A percentile compares a stretch with the other conserved stretches of the same genome.
Conservation (phyloP, 805 yeast species). For the Wickerhamomyces silvicola region DNA sequence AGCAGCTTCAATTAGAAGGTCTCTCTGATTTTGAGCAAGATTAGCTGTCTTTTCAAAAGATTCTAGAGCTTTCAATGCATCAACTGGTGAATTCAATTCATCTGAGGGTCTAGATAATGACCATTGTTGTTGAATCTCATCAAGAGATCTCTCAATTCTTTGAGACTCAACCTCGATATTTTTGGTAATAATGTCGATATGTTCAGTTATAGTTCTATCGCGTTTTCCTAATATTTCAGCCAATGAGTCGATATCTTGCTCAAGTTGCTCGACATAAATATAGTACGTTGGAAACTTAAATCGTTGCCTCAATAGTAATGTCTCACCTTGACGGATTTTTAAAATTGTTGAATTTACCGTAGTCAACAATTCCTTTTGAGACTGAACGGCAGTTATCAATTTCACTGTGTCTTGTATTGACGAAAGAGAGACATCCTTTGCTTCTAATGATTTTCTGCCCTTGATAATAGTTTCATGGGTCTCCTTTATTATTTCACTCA, state of each 20-base stretch:
- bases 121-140: conserved; percentile 39
- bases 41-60: conserved; percentile 22
- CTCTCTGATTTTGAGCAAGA: conserved; percentile 8
- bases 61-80: conserved; percentile 32
- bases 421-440: conserved; percentile 26
- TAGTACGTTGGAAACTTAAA: conserved; percentile 46
- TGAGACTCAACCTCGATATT: conserved; percentile 35
- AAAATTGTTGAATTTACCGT: conserved; percentile 3
- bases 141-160: conserved; percentile 28
- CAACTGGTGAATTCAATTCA: conserved; percentile 32
- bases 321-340: conserved; percentile 26
- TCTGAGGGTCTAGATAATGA: conserved; percentile 37
- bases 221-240: conserved; percentile 31
- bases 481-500: conserved; percentile 26
- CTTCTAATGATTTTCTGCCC: conserved; percentile 33
- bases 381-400: conserved; percentile 34
- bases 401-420: conserved; percentile 32
- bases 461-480: conserved; percentile 27
- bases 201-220: conserved; percentile 31
- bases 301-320: conserved; percentile 35
- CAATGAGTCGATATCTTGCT: conserved; percentile 38
- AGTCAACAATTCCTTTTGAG: conserved; percentile 11
- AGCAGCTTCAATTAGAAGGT: conserved; percentile 27
- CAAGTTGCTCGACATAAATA: conserved; percentile 59
- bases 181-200: conserved; percentile 35